Conservation (phyloP, 805 yeast species). For the Candida nanaspora region DNA sequence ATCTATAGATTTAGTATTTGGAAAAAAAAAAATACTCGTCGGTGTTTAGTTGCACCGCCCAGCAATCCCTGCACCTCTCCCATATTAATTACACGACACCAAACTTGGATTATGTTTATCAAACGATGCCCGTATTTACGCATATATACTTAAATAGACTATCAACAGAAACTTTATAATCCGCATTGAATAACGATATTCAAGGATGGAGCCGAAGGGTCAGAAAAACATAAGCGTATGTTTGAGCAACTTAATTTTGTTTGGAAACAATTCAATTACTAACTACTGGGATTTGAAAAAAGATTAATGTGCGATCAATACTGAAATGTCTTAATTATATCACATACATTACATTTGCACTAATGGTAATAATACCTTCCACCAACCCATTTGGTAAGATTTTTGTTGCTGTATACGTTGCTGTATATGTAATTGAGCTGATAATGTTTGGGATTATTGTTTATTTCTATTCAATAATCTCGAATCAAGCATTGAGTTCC, state of each 20-base stretch:
- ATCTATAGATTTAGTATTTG: too few relatives aligned
- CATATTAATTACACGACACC: too few relatives aligned
- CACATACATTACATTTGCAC: background rate
- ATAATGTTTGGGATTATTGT: slow-evolving; percentile 16
- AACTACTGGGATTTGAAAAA: background rate
- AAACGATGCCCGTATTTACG: too few relatives aligned
- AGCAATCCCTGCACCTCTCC: too few relatives aligned
- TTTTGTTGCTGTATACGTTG: slow-evolving; percentile 21
- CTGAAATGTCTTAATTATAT: background rate
- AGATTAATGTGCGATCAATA: background rate
- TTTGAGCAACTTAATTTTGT: background rate
- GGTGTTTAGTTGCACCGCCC: too few relatives aligned
- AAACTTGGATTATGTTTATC: too few relatives aligned
- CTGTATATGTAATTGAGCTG: slow-evolving; percentile 13
- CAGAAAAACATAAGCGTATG: too few relatives aligned
- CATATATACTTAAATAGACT: too few relatives aligned
- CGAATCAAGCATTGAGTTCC: background rate
- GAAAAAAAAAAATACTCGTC: too few relatives aligned
- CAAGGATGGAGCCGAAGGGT: too few relatives aligned
- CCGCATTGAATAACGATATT: too few relatives aligned
- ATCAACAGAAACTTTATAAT: too few relatives aligned
- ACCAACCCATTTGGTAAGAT: slow-evolving; percentile 21
- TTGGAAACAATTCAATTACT: background rate
- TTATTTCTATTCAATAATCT: slow-evolving; percentile 12
- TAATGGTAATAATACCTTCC: slow-evolving; percentile 8